Conservation (phyloP, 371 early-diverging fungal genomes). For the Neoconidiobolus thromboides region DNA sequence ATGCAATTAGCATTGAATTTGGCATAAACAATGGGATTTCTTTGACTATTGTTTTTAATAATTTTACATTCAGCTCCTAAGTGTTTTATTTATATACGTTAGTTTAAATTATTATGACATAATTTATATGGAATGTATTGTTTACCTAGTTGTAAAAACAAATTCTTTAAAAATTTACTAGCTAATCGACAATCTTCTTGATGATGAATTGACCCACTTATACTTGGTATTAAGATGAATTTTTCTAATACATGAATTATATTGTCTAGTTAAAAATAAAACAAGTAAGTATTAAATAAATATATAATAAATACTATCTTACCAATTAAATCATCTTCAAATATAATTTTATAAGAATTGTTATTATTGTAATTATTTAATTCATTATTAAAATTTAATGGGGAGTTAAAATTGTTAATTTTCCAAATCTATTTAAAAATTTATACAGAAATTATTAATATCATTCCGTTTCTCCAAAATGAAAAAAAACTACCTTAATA, state of each 20-base stretch:
- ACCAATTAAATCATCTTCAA: too few species aligned
- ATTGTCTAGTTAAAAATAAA: conserved; percentile 15
- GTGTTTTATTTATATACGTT: conserved; percentile 24
- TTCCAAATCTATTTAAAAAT: too few species aligned
- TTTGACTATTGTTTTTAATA: background rate
- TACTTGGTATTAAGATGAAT: conserved; percentile 48
- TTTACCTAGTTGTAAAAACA: conserved; percentile 48
- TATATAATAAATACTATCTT: too few species aligned
- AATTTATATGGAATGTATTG: conserved; percentile 8
- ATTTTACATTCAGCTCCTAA: too few species aligned
- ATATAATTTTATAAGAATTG: too few species aligned
- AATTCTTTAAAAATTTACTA: conserved; percentile 46
- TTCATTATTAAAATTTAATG: too few species aligned
- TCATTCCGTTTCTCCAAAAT: too few species aligned
- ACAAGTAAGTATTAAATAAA: too few species aligned
- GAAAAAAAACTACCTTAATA: too few species aligned
- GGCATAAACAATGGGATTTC: conserved; percentile 59
- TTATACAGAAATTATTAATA: too few species aligned
- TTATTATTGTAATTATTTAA: too few species aligned
- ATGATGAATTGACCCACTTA: conserved; percentile 38
- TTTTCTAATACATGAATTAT: conserved; percentile 42
- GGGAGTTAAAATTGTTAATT: too few species aligned
- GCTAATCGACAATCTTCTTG: conserved; percentile 56
- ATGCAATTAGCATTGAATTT: conserved; percentile 27
- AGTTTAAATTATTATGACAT: conserved; percentile 23